Conservation (phyloP, 2,329 filamentous ascomycete genomes). For the Lojkania enalia region DNA sequence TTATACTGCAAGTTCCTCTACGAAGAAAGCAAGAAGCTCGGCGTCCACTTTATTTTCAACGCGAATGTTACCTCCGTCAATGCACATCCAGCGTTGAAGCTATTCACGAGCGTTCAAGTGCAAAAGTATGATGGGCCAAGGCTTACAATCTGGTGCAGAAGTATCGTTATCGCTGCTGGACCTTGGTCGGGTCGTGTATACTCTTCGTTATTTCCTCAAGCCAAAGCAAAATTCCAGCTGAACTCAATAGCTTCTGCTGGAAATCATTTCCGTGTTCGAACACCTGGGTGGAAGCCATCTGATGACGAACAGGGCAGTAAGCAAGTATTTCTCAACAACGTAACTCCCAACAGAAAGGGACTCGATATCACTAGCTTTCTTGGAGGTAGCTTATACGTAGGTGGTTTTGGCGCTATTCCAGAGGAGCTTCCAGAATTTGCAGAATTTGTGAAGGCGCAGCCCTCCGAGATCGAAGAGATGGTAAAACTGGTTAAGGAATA, state of each 20-base stretch:
- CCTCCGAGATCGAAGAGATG: slow-evolving; percentile 1
- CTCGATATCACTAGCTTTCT: slow-evolving; percentile 2
- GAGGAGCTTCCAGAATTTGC: slow-evolving; percentile 1
- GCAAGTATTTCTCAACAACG: slow-evolving; percentile 1
- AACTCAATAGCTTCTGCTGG: slow-evolving; percentile 1
- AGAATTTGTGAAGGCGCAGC: not conserved
- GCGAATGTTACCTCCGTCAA: slow-evolving; percentile 1
- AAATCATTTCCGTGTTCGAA: slow-evolving; percentile 3
- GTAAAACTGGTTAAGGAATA: not conserved
- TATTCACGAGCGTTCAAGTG: not conserved
- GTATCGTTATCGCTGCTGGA: not conserved
- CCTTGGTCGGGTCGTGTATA: not conserved
- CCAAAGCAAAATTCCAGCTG: not conserved
- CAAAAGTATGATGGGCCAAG: not conserved
- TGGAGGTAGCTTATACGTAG: not conserved
- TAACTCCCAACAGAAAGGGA: not conserved
- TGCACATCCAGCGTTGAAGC: no score
- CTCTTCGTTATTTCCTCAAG: slow-evolving; percentile 1
- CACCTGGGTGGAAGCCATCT: not conserved
- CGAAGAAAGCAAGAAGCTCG: not conserved
- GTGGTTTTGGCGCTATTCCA: slow-evolving; percentile 1
- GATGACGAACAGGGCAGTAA: slow-evolving; percentile 1
- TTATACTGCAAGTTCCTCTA: not conserved
- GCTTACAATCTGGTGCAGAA: not conserved
- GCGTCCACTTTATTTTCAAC: not conserved